These are phyloP conservation scores for Tetragonia tetragonoides DNA, from an alignment of 148 eudicot species.

Conservation along the genomic window DNA sequence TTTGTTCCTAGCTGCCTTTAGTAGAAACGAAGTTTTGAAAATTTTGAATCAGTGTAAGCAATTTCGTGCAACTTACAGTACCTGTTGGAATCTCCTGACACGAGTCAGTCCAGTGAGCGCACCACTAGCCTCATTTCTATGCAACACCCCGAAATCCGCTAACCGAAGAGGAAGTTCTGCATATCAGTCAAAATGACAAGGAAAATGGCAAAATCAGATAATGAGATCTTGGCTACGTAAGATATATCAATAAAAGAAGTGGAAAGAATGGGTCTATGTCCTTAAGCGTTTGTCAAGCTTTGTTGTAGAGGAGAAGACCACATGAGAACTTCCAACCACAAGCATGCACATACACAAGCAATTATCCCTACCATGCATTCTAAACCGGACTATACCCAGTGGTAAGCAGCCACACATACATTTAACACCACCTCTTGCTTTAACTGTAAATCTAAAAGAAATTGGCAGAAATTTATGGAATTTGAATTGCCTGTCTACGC, in stretches of 20 bases:
- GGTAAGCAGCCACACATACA: not conserved
- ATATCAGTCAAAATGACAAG: conserved; percentile 21
- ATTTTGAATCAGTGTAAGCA: too few species aligned
- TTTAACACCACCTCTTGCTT: too few species aligned
- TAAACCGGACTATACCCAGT: too few species aligned
- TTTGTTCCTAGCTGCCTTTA: too few species aligned
- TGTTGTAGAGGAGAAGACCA: too few species aligned
- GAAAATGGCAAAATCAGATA: not conserved
- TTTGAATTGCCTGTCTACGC: too few species aligned
- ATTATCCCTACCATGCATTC: too few species aligned
- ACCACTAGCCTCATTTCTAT: conserved; percentile 99
- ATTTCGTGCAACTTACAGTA: conserved; percentile 20
- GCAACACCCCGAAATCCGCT: conserved; percentile 97
- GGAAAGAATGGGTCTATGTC: not conserved
- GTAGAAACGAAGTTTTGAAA: too few species aligned
- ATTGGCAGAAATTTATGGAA: too few species aligned
- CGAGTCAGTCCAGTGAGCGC: conserved; percentile 99
- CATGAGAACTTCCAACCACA: not conserved
- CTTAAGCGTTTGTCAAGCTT: too few species aligned
- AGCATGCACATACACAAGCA: not conserved
- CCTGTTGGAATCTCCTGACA: conserved; percentile 99
- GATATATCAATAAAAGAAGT: not conserved
- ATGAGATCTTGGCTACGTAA: not conserved
- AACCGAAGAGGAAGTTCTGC: conserved; percentile 95
- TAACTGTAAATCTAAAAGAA: too few species aligned